Evolutionary conservation across 345 rosid species (phyloP).

Genomic region (Citrus inodora): DNA sequence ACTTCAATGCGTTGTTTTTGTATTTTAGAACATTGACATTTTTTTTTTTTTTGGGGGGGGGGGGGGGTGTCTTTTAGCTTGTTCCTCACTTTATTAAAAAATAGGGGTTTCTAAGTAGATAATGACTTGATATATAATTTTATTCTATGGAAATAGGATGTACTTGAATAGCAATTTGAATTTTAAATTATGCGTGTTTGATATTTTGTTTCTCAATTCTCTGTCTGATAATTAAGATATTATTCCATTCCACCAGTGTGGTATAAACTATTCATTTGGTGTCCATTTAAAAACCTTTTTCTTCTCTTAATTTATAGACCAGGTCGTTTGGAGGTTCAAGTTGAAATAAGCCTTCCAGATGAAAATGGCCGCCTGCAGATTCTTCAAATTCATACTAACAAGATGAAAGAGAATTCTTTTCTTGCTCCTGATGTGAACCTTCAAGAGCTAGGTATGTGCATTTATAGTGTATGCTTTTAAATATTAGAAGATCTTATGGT

Average conservation of each 20-base stretch:
- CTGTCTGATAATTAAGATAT: not conserved
- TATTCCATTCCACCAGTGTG: not conserved
- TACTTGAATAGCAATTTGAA: not conserved
- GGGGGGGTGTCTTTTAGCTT: not conserved
- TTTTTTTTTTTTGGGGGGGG: too few relatives aligned
- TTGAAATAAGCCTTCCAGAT: constrained; percentile 99
- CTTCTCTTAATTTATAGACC: constrained; percentile 50
- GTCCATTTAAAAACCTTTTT: not conserved
- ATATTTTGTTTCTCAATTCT: not conserved
- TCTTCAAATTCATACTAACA: constrained; percentile 95
- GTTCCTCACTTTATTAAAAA: not conserved
- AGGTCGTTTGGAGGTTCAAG: constrained; percentile 97
- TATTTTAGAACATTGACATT: not conserved
- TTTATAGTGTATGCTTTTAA: not conserved
- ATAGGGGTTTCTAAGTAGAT: too few relatives aligned
- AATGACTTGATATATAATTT: not conserved
- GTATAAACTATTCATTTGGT: not conserved
- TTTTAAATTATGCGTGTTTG: not conserved
- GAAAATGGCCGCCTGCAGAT: constrained; percentile 96
- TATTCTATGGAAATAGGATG: not conserved
- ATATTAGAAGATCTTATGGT: not conserved
- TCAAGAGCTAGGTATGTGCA: constrained; percentile 74
- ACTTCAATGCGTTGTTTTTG: not conserved
- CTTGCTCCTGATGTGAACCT: constrained; percentile 83
- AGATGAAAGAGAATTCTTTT: constrained; percentile 97